Conservation (phyloP, 139 green algal species). For the Picochlorum sp. region DNA sequence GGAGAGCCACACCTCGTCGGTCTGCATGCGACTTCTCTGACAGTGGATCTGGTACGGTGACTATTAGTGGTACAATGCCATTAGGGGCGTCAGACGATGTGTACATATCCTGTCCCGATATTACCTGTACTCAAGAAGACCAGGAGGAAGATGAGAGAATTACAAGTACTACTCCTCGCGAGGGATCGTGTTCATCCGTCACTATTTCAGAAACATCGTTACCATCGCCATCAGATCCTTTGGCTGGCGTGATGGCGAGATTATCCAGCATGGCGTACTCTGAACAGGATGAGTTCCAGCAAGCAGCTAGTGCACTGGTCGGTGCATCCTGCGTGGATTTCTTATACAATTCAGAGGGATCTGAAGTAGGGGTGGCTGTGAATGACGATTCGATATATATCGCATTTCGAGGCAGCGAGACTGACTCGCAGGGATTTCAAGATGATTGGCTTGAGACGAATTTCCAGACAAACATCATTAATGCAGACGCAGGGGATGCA, state of each 20-base stretch:
- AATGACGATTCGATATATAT: not conserved
- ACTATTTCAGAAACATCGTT: not conserved
- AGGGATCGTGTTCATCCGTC: not conserved
- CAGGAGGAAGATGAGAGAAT: not conserved
- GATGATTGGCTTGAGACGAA: not conserved
- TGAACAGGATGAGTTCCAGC: not conserved
- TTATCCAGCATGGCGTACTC: not conserved
- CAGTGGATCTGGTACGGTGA: not conserved
- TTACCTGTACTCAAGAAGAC: not conserved
- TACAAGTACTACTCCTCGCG: not conserved
- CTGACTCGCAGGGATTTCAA: not conserved
- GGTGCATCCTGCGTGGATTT: not conserved
- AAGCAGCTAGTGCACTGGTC: not conserved
- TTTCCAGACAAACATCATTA: not conserved
- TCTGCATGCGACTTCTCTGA: not conserved
- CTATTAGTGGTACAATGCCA: not conserved
- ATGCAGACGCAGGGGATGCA: not conserved
- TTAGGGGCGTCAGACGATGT: not conserved
- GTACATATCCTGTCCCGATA: not conserved
- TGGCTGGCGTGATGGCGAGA: not conserved
- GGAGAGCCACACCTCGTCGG: not conserved
- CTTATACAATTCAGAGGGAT: not conserved
- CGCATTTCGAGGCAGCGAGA: not conserved
- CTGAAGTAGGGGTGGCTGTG: not conserved
- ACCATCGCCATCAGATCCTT: not conserved